A percentile compares a stretch with the other conserved stretches of the same genome.
phyloP scores from a whole-genome alignment of 768 basidiomycete genomes.

The Rhizopogon vinicolor region DNA sequence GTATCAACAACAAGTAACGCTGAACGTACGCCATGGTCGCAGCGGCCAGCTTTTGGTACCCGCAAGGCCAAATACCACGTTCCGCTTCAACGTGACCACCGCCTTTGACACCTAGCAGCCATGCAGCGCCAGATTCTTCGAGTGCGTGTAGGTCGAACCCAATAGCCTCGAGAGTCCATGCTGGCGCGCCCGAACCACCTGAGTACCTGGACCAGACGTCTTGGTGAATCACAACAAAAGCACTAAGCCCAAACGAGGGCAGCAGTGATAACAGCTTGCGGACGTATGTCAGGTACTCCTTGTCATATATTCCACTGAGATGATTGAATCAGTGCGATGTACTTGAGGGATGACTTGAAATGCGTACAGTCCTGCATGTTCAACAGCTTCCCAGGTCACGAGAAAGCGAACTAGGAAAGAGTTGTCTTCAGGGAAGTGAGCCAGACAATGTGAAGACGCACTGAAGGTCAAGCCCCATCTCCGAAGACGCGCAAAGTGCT shows the following conservation, averaged over 20 bases:
- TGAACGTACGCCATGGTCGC: slow-evolving; percentile 82
- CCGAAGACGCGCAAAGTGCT: slow-evolving; percentile 74
- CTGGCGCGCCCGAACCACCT: slow-evolving; percentile 94
- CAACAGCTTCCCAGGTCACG: slow-evolving; percentile 96
- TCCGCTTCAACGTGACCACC: slow-evolving; percentile 75
- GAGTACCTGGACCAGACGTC: slow-evolving; percentile 96
- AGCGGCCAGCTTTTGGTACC: slow-evolving; percentile 90
- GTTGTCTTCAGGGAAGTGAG: neutral
- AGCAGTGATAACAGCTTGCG: slow-evolving; percentile 61
- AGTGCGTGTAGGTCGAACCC: slow-evolving; percentile 82
- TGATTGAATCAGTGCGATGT: neutral
- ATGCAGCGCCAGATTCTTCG: slow-evolving; percentile 83
- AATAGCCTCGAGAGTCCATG: slow-evolving; percentile 85
- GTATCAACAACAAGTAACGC: slow-evolving; percentile 1
- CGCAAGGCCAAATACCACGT: slow-evolving; percentile 87
- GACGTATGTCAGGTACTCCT: slow-evolving; percentile 78
- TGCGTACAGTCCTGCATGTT: slow-evolving; percentile 88
- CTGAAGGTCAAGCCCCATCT: slow-evolving; percentile 88
- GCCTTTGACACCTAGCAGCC: slow-evolving; percentile 75
- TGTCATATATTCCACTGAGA: slow-evolving; percentile 76
- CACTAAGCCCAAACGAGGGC: slow-evolving; percentile 66
- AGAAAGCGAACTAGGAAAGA: slow-evolving; percentile 71
- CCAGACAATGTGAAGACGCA: slow-evolving; percentile 31
- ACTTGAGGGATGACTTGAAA: neutral
- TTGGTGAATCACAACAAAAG: slow-evolving; percentile 84